Base-by-base conservation (phyloP, 2,329 filamentous ascomycete genomes). In the Penicillium sp. region DNA sequence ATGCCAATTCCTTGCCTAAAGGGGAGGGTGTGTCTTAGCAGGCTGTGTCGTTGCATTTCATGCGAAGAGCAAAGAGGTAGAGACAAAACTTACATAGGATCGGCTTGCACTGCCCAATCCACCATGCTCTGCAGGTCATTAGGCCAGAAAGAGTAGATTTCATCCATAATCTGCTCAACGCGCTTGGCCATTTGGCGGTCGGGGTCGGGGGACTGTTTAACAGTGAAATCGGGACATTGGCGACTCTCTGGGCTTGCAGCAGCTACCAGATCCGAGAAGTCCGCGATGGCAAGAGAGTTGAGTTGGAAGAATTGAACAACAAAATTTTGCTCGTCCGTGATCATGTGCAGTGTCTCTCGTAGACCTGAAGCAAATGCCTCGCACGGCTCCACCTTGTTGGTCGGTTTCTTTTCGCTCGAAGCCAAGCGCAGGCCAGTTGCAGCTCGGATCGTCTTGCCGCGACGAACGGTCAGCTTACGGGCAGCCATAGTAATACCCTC, bases 301-400 rank as follows among this genome's bases (percentile, higher is more conserved):
- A 95, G 88, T 70, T 98, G 94, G 84, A 98, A 98, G 76, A 97
- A 95, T 69, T 96, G 92, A n/a, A 97, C 89, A 53, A 97, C 84
- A 74, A 98, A 99, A 74, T 97, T 98, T 76, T 99, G 94, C 78
- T 99, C 95, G 76, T 94, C 93, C 69, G 92, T 89, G 61, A 97
- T 88, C 59, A 96, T 84, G 6, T 90, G 91, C 49, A 93, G 81
- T 66, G 95, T 86, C 71, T 97, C 92, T 60, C 95, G 90, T 64
- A 97, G 80, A 13, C 92, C 88, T 40, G 88, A 89, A 0, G 87
- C 84, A 76, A 98, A 97, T 2, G 92, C 88, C 76, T 97, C 93
- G 69, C 89, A 94, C 0, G 91, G 88, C 67, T 91, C 84, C 61
- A 90, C 85, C 70, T 88, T 87, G 58, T 87, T 88, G 67, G 89